Evolutionary conservation across 768 basidiomycete genomes (phyloP).

Genomic region (Strobilomyces confusus): DNA sequence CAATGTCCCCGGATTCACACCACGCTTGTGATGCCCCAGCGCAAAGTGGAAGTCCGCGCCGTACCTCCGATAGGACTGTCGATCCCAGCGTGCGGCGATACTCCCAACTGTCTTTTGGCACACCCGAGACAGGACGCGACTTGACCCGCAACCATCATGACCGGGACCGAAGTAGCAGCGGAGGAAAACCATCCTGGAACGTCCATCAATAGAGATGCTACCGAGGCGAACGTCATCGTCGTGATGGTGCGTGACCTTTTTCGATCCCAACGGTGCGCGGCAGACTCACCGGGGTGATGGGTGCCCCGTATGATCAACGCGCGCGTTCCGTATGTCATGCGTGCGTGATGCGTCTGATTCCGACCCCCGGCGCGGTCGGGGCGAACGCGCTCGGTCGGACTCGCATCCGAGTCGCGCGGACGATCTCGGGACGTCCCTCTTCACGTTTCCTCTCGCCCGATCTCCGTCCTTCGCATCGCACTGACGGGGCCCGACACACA

Average conservation of each 20-base stretch:
- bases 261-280: no score
- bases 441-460: no score
- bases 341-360: no score
- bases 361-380: no score
- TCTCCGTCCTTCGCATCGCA: no score
- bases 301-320: neutral
- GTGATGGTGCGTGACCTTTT: conserved; percentile 42
- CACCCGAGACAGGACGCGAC: neutral
- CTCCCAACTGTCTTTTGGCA: neutral
- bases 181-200: neutral
- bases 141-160: neutral
- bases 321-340: neutral
- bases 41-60: neutral
- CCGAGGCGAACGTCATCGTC: conserved; percentile 35
- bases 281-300: no score
- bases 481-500: no score
- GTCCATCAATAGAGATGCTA: neutral
- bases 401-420: no score
- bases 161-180: neutral
- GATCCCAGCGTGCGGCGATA: no score
- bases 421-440: no score
- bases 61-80: neutral
- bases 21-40: neutral
- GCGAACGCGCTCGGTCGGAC: no score
- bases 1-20: neutral